Percentiles rank a stretch among this genome's conserved stretches.
Conservation (phyloP, 2,329 filamentous ascomycete genomes). For the Scytalidium lignicola region DNA sequence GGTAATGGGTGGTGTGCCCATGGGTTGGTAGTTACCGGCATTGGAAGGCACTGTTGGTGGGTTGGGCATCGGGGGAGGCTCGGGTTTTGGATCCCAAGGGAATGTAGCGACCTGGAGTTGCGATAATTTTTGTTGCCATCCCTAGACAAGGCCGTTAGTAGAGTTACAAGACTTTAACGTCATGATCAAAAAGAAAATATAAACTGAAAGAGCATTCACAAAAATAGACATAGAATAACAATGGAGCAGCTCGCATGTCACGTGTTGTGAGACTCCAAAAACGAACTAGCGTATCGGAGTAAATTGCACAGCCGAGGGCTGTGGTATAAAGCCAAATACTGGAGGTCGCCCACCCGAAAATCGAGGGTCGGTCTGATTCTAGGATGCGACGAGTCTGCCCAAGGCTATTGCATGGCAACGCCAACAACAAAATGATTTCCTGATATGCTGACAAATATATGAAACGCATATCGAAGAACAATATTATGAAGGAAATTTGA, state of each 20-base stretch:
- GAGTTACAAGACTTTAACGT: conserved; percentile 10
- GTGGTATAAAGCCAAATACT: conserved; percentile 30
- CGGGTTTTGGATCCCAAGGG: conserved; percentile 89
- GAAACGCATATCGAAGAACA: conserved; percentile 1
- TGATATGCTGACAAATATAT: conserved; percentile 3
- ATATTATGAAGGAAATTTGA: background rate
- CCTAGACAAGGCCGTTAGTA: conserved; percentile 46
- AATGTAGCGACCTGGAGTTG: conserved; percentile 80
- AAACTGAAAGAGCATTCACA: conserved; percentile 2
- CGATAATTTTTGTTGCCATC: conserved; percentile 90
- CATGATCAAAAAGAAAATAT: conserved; percentile 5
- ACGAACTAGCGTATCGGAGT: conserved; percentile 17
- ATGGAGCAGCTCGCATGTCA: conserved; percentile 3
- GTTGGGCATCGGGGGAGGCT: conserved; percentile 42
- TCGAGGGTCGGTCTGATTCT: conserved; percentile 4
- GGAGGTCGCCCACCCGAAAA: conserved; percentile 25
- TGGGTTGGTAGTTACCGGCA: conserved; percentile 23
- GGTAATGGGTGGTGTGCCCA: conserved; percentile 15
- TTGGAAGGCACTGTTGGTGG: conserved; percentile 29
- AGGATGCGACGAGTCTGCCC: background rate
- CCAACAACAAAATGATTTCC: background rate
- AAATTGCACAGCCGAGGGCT: conserved; percentile 19
- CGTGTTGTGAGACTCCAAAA: conserved; percentile 15
- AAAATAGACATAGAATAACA: conserved; percentile 1
- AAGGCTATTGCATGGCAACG: background rate